phyloP scores from a whole-genome alignment of 2,329 filamentous ascomycete genomes.

The Colletotrichum aenigma region DNA sequence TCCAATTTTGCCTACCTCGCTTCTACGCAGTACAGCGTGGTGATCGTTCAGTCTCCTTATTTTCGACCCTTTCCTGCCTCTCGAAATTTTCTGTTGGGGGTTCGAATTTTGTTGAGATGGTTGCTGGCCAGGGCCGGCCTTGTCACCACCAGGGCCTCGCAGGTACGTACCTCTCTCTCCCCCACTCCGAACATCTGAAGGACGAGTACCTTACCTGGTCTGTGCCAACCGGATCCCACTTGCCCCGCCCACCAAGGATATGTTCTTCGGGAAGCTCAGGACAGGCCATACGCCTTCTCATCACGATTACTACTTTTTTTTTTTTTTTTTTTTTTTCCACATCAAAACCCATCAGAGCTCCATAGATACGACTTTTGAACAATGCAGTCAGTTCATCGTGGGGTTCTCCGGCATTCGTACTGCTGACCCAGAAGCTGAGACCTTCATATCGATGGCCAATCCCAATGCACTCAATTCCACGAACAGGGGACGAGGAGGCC shows the following conservation, averaged over 20 bases:
- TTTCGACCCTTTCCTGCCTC: neutral
- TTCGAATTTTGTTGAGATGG: conserved; percentile 15
- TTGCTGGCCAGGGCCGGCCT: conserved; percentile 15
- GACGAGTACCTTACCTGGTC: neutral
- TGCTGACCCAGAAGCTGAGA: neutral
- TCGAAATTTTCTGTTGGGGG: conserved; percentile 21
- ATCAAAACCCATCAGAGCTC: neutral
- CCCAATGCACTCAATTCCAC: neutral
- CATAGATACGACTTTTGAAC: neutral
- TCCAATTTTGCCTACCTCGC: neutral
- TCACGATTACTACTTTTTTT: neutral
- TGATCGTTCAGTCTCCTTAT: neutral
- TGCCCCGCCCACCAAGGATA: neutral
- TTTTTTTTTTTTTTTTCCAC: neutral
- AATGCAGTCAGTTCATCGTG: neutral
- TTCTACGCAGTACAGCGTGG: neutral
- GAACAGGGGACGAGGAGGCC: neutral
- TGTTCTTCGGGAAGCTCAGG: neutral
- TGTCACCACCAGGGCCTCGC: neutral
- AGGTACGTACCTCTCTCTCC: conserved; percentile 2
- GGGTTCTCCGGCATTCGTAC: neutral
- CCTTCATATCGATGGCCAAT: neutral
- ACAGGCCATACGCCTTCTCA: neutral
- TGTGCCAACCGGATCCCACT: neutral
- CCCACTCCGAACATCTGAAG: conserved; percentile 1